These are phyloP conservation scores for Gnaphalium uliginosum DNA, from an alignment of 129 eudicot genomes.

Conservation along the genomic window DNA sequence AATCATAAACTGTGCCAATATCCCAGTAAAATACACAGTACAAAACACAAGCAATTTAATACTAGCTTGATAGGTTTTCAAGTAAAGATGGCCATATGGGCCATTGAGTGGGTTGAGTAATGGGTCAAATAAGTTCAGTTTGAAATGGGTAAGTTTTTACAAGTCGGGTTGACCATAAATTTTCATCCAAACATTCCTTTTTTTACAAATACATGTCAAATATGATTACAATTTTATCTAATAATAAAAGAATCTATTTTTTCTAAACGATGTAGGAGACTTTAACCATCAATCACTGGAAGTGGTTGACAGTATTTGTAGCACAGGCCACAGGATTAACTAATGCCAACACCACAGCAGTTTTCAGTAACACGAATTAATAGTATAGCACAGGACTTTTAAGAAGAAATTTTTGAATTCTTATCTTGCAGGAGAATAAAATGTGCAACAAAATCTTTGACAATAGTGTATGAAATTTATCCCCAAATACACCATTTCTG, in stretches of 20 bases:
- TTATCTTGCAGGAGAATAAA: neutral
- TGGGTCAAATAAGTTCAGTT: neutral
- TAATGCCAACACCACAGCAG: neutral
- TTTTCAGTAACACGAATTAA: neutral
- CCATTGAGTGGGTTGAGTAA: neutral
- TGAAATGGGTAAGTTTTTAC: neutral
- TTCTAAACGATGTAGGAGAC: neutral
- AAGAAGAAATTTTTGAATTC: neutral
- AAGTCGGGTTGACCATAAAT: neutral
- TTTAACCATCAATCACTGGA: neutral
- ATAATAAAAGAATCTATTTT: no score
- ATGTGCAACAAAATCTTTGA: neutral
- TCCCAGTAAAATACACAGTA: no score
- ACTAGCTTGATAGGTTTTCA: neutral
- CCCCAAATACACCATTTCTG: conserved; percentile 2
- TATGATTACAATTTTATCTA: neutral
- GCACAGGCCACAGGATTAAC: neutral
- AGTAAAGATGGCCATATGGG: no score
- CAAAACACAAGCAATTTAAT: neutral
- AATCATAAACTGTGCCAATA: no score
- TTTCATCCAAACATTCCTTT: neutral
- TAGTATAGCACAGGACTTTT: neutral
- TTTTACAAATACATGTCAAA: neutral
- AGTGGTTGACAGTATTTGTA: neutral
- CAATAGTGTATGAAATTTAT: neutral